These are phyloP conservation scores for Candida arabinofermentans DNA, from an alignment of 805 yeast species.

Conservation along the genomic window DNA sequence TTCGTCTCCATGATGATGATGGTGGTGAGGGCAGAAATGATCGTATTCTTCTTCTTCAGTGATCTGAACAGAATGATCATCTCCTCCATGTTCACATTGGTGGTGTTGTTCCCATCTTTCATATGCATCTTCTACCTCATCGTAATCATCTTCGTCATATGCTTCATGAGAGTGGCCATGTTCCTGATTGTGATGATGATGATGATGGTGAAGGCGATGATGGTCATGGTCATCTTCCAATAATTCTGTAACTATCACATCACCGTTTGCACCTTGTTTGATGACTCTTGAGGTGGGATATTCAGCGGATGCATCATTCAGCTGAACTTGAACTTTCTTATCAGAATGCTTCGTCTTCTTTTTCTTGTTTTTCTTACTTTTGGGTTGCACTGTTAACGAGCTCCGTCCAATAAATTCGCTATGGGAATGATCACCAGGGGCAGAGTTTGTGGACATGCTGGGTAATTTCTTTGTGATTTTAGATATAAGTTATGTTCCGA, in stretches of 20 bases:
- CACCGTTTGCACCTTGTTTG: conserved; percentile 66
- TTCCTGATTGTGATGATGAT: conserved; percentile 1
- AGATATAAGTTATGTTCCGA: too few relatives aligned
- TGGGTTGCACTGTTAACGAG: conserved; percentile 1
- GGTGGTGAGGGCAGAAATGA: conserved; percentile 10
- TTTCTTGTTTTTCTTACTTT: conserved; percentile 15
- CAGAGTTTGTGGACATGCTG: conserved; percentile 19
- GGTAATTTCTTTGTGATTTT: too few relatives aligned
- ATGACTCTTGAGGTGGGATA: conserved; percentile 72
- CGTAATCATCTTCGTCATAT: conserved; percentile 14
- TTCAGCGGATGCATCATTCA: conserved; percentile 54
- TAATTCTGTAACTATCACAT: conserved; percentile 64
- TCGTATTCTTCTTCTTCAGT: conserved; percentile 11
- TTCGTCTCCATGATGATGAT: conserved; percentile 6
- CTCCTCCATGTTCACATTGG: conserved; percentile 14
- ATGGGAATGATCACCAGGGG: conserved; percentile 30
- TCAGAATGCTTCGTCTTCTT: conserved; percentile 11
- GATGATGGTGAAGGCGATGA: conserved; percentile 4
- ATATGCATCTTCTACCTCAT: conserved; percentile 5
- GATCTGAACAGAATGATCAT: conserved; percentile 4
- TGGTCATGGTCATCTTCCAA: conserved; percentile 13
- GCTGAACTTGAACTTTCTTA: conserved; percentile 36
- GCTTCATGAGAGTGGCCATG: conserved; percentile 5
- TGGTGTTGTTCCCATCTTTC: conserved; percentile 7
- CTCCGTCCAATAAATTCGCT: conserved; percentile 23